phyloP scores from a whole-genome alignment of 1,284 basidiomycete species.

The Anthracocystis setariae region DNA sequence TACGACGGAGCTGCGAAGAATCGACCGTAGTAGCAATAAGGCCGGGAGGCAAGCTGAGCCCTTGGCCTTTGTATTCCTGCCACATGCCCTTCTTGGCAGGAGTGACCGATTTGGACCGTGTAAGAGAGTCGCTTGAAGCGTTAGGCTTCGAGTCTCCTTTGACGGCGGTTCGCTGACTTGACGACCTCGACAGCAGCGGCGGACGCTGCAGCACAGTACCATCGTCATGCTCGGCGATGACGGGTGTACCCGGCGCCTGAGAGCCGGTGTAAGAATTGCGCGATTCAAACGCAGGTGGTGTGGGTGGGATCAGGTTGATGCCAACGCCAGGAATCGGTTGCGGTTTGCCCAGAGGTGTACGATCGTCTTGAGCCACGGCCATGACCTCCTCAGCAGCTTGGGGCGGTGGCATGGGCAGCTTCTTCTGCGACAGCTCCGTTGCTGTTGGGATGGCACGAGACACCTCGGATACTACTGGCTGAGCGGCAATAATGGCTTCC shows the following conservation, averaged over 20 bases:
- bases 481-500: slow-evolving; percentile 4
- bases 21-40: slow-evolving; percentile 56
- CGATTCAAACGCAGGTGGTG: slow-evolving; percentile 55
- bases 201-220: slow-evolving; percentile 21
- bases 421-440: slow-evolving; percentile 27
- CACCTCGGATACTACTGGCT: slow-evolving; percentile 4
- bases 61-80: slow-evolving; percentile 55
- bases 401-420: slow-evolving; percentile 54
- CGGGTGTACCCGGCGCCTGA: slow-evolving; percentile 34
- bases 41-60: slow-evolving; percentile 54
- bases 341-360: slow-evolving; percentile 45
- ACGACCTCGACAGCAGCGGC: slow-evolving; percentile 38
- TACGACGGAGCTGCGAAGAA: slow-evolving; percentile 36
- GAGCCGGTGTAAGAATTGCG: slow-evolving; percentile 38
- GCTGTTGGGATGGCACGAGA: slow-evolving; percentile 5
- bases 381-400: slow-evolving; percentile 36
- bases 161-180: slow-evolving; percentile 42
- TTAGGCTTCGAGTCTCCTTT: slow-evolving; percentile 11
- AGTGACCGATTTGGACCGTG: slow-evolving; percentile 38
- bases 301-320: slow-evolving; percentile 62
- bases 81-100: slow-evolving; percentile 34
- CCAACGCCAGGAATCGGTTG: slow-evolving; percentile 31
- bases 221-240: slow-evolving; percentile 35
- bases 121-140: slow-evolving; percentile 12
- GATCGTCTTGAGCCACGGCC: slow-evolving; percentile 28